Evolutionary conservation across 257 asterid genomes (phyloP), one percentile per base, ranked within the genome.

Genomic region (Linderniella brevidens): DNA sequence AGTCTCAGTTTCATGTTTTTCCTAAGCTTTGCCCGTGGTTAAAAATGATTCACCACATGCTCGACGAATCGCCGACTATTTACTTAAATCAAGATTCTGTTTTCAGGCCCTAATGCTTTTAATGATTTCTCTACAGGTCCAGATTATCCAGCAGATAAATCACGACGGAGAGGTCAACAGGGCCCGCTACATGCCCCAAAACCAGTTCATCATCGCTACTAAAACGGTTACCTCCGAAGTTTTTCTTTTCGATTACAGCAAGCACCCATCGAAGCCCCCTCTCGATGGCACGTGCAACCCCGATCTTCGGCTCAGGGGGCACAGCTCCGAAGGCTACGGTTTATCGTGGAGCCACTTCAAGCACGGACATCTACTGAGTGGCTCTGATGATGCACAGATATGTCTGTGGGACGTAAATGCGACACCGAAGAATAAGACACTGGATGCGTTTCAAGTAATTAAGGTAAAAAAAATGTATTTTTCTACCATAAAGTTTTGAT

Each of bases 131-230:
- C 58, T 68, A 59, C 74, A 78, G 90, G 80, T 78, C 35, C 83
- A 78, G 69, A 72, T 78, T 35, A 78, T 78, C 54, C 84, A 78
- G 67, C 90, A 78, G 58, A 75, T 78, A 62, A 72, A 78, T 69
- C 90, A 78, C 36, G 84, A 78, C 10, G 90, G 90, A 53, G 90
- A 75, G 58, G 90, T 78, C 41, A 78, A 78, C 47, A 73, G 90
- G 20, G 90, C 90, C 35, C 80, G 84, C 9, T 69, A 78, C 53
- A 75, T 78, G 90, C 90, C 90, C 48, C 84, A 78, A 49, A 75
- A 69, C 50, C 64, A 58, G 13, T 78, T 78, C 65, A 54, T 74
- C 18, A 78, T 78, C 36, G 80, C 88, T 11, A 74, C 88, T 11
- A 78, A 78, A 64, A 72, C 84, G 38, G 64, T 75, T 50, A 72